Percentiles rank a stretch among this genome's conserved stretches.
Evolutionary conservation across 2,329 filamentous ascomycete species (phyloP).

Genomic region (Ceratocystis papillata): DNA sequence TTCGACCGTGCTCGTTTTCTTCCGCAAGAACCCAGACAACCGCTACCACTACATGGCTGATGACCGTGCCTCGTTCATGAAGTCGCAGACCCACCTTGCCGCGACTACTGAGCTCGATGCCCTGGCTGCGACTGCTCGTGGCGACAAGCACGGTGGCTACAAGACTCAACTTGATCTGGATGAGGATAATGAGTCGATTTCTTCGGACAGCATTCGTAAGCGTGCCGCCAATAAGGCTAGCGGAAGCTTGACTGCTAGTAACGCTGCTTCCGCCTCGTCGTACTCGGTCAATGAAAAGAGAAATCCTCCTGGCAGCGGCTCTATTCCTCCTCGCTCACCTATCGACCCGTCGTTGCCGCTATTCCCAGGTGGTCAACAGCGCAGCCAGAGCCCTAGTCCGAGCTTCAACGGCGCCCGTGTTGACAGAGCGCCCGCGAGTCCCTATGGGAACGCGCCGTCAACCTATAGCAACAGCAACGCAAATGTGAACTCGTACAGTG

Average conservation of each 20-base stretch:
- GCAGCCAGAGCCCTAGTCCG: slow-evolving; percentile 32
- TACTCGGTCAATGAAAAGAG: slow-evolving; percentile 26
- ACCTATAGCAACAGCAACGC: slow-evolving; percentile 29
- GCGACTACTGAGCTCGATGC: slow-evolving; percentile 79
- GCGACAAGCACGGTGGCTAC: slow-evolving; percentile 54
- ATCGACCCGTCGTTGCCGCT: slow-evolving; percentile 37
- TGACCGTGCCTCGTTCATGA: slow-evolving; percentile 93
- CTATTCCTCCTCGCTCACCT: slow-evolving; percentile 31
- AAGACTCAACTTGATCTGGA: slow-evolving; percentile 32
- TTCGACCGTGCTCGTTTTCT: slow-evolving; percentile 57
- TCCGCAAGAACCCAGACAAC: slow-evolving; percentile 87
- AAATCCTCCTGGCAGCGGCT: background rate
- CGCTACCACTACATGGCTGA: slow-evolving; percentile 95
- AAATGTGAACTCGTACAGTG: slow-evolving; percentile 28
- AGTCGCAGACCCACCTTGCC: slow-evolving; percentile 73
- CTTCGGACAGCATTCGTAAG: slow-evolving; percentile 34
- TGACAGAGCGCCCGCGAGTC: slow-evolving; percentile 30
- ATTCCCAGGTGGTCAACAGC: slow-evolving; percentile 33
- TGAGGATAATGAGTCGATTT: slow-evolving; percentile 36
- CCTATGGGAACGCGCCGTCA: slow-evolving; percentile 29
- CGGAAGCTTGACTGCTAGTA: slow-evolving; percentile 29
- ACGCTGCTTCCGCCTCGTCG: slow-evolving; percentile 26
- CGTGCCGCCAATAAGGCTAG: slow-evolving; percentile 30
- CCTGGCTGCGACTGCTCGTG: slow-evolving; percentile 75
- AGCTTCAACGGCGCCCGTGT: slow-evolving; percentile 23